These are phyloP conservation scores for Phytophthora cactorum DNA, from an alignment of 352 stramenopile genomes.

Conservation along the genomic window DNA sequence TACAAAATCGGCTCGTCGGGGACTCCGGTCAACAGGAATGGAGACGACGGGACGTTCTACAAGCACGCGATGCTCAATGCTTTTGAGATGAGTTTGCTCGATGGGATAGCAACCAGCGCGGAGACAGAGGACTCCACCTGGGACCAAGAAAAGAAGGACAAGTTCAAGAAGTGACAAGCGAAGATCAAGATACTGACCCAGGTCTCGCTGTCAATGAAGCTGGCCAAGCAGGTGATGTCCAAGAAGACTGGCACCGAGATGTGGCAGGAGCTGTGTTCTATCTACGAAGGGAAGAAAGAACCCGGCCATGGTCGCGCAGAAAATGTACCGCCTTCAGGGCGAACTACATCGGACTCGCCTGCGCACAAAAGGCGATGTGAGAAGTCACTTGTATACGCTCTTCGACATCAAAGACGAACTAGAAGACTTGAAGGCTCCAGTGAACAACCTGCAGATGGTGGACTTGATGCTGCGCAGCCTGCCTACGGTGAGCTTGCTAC, in stretches of 20 bases:
- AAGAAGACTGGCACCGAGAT: slow-evolving; percentile 6
- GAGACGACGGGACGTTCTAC: slow-evolving; percentile 20
- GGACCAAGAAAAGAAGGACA: slow-evolving; percentile 7
- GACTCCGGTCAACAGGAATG: slow-evolving; percentile 5
- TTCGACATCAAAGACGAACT: slow-evolving; percentile 14
- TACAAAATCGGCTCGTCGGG: slow-evolving; percentile 12
- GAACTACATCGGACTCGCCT: slow-evolving; percentile 6
- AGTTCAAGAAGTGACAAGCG: slow-evolving; percentile 17
- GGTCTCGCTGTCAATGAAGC: background rate
- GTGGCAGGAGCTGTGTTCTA: background rate
- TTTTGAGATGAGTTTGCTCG: slow-evolving; percentile 17
- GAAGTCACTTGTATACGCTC: background rate
- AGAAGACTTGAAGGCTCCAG: background rate
- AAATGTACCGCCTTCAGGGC: slow-evolving; percentile 6
- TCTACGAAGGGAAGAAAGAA: slow-evolving; percentile 1
- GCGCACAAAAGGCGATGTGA: background rate
- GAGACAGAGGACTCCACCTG: background rate
- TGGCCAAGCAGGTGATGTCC: slow-evolving; percentile 6
- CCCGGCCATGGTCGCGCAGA: slow-evolving; percentile 5
- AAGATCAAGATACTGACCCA: slow-evolving; percentile 13
- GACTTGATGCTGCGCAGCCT: slow-evolving; percentile 12
- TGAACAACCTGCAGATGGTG: slow-evolving; percentile 19
- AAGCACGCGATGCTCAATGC: slow-evolving; percentile 21
- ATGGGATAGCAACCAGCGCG: background rate
- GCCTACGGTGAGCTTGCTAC: background rate